Conservation (phyloP, 2,329 filamentous ascomycete species). For the Colletotrichum sp. region DNA sequence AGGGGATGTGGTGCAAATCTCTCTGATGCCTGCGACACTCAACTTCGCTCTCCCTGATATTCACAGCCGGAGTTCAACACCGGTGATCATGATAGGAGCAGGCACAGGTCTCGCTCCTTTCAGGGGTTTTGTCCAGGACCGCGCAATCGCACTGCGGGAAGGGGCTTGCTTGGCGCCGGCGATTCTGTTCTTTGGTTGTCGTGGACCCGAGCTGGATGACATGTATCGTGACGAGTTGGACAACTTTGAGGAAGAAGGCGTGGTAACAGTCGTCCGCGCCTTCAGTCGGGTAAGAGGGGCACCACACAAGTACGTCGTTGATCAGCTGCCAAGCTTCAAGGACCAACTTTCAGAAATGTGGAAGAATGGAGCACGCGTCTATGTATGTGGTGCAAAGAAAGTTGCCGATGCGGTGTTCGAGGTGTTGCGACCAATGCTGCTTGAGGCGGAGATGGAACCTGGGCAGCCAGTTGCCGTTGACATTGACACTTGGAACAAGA, state of each 20-base stretch:
- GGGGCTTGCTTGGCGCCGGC: slow-evolving; percentile 59
- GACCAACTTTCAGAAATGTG: slow-evolving; percentile 28
- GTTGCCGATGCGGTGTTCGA: slow-evolving; percentile 34
- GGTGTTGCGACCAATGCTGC: neutral
- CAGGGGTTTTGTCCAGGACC: slow-evolving; percentile 67
- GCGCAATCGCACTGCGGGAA: slow-evolving; percentile 39
- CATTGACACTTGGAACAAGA: neutral
- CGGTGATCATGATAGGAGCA: slow-evolving; percentile 56
- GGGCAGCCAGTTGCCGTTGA: neutral
- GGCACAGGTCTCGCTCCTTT: slow-evolving; percentile 67
- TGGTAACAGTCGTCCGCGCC: slow-evolving; percentile 64
- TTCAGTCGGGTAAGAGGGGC: slow-evolving; percentile 52
- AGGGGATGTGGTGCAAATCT: slow-evolving; percentile 40
- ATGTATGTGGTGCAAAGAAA: slow-evolving; percentile 66
- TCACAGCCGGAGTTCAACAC: slow-evolving; percentile 45
- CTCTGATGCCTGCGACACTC: slow-evolving; percentile 39
- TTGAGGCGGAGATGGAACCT: neutral
- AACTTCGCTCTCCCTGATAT: slow-evolving; percentile 48
- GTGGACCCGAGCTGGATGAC: slow-evolving; percentile 58
- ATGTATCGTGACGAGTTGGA: slow-evolving; percentile 65
- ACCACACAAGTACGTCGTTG: slow-evolving; percentile 21
- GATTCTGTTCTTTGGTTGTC: slow-evolving; percentile 71
- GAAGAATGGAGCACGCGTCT: slow-evolving; percentile 58
- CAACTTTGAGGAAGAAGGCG: slow-evolving; percentile 64
- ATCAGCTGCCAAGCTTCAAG: neutral